These are phyloP conservation scores for Cetradonia linearis DNA, from an alignment of 495 filamentous ascomycete species.

Conservation along the genomic window DNA sequence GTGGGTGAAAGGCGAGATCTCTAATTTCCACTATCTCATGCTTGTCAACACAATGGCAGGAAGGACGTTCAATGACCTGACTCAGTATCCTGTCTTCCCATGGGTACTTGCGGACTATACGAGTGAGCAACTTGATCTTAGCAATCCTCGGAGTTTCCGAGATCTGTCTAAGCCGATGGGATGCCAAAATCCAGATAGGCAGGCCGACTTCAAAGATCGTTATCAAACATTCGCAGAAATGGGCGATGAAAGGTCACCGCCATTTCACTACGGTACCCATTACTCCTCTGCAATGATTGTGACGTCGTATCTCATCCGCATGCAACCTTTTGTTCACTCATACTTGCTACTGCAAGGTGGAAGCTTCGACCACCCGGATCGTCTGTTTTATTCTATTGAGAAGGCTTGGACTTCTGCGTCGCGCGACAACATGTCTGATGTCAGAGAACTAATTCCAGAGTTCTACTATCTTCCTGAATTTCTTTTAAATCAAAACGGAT, in stretches of 20 bases:
- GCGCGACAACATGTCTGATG: constrained; percentile 80
- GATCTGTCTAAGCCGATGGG: constrained; percentile 96
- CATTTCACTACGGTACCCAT: constrained; percentile 97
- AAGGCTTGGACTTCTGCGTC: constrained; percentile 90
- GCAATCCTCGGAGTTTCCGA: constrained; percentile 72
- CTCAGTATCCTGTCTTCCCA: constrained; percentile 95
- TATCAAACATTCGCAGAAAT: constrained; percentile 88
- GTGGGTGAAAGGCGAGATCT: constrained; percentile 91
- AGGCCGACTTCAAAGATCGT: constrained; percentile 66
- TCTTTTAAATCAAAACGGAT: constrained; percentile 78
- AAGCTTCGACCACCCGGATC: constrained; percentile 91
- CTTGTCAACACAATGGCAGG: constrained; percentile 95
- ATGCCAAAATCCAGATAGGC: constrained; percentile 67
- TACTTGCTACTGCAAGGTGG: constrained; percentile 95
- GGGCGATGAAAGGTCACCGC: constrained; percentile 61
- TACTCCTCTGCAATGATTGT: constrained; percentile 99
- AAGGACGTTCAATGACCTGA: constrained; percentile 93
- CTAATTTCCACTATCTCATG: constrained; percentile 98
- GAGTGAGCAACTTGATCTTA: constrained; percentile 85
- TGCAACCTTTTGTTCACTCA: constrained; percentile 93
- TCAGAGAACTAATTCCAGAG: constrained; percentile 86
- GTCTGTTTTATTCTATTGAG: constrained; percentile 86
- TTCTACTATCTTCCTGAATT: constrained; percentile 97
- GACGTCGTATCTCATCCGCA: constrained; percentile 84
- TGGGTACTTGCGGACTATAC: constrained; percentile 96